Percentiles rank a stretch among this genome's conserved stretches.
Evolutionary conservation across 306 rosid genomes (phyloP).

Genomic region (Luffa aegyptiaca): DNA sequence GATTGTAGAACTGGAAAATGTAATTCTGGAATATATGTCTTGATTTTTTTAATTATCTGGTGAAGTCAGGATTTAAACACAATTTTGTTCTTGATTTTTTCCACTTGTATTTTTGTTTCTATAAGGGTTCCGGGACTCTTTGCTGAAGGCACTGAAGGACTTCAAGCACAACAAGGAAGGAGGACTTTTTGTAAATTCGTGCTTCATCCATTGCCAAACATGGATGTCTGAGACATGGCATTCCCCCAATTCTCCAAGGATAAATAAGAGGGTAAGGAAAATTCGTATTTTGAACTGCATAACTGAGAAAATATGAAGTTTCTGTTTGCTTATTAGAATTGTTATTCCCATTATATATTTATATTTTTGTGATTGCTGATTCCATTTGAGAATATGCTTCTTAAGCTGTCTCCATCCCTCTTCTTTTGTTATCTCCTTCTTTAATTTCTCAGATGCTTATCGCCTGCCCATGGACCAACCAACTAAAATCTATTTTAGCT

Average conservation of each 20-base stretch:
- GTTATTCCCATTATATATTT: background rate
- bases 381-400: background rate
- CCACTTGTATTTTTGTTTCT: slow-evolving; percentile 2
- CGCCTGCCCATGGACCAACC: background rate
- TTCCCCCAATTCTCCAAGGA: slow-evolving; percentile 69
- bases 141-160: slow-evolving; percentile 54
- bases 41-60: background rate
- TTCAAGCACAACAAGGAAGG: slow-evolving; percentile 45
- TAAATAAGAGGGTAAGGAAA: slow-evolving; percentile 46
- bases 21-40: background rate
- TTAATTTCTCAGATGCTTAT: background rate
- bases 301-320: background rate
- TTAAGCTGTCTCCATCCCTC: background rate
- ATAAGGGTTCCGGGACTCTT: slow-evolving; percentile 69
- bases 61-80: background rate
- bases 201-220: slow-evolving; percentile 89
- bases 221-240: slow-evolving; percentile 70
- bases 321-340: background rate
- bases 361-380: background rate
- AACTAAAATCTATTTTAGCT: background rate
- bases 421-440: background rate
- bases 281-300: background rate
- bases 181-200: slow-evolving; percentile 75
- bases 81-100: slow-evolving; percentile 1
- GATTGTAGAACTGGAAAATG: background rate